Base-by-base conservation (phyloP, 1,284 basidiomycete genomes). In the Fomitiporia mediterranea region DNA sequence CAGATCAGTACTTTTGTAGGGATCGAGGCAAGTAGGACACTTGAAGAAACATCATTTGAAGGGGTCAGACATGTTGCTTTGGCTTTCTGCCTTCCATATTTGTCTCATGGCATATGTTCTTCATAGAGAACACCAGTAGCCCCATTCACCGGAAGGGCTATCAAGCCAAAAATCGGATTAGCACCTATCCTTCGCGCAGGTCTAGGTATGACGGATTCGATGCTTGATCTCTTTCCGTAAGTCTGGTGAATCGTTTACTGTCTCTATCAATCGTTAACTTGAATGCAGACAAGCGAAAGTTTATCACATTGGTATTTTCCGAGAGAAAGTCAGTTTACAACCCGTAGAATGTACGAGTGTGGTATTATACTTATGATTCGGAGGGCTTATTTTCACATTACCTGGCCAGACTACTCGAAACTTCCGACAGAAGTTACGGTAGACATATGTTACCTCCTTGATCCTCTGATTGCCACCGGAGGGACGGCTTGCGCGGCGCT, bases 121-220 rank as follows among this genome's bases (percentile, higher is more conserved):
- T 83, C 66, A 77, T 48, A 66, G 64, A 61, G 59, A 71, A 83
- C 87, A 0, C 89, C 89, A 1, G 72, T 91, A 21, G 80, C 75
- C 4, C 70, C 78, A 9, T 91, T 90, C 69, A 81, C 72, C 28
- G 89, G 89, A 27, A 79, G 78, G 1, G 67, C 65, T 30, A 80
- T 91, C 68, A 86, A 83, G 66, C 80, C 88, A 15, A 80, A 82
- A 48, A 82, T 98, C 57, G 95, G 92, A 5, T 72, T 98, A 52
- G 87, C 91, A 2, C 95, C 95, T 32, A 92, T 98, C 65, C 75
- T 98, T 55, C 85, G 95, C 50, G 95, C 95, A 13, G 95, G 95
- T 19, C 75, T 95, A 56, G 93, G 93, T n/a, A 94, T 98, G 91
- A 83, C 89, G 0, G 93, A 97, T 63, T 84, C 90, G 60, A 68